Percentiles rank a stretch among this genome's conserved stretches.
These are phyloP conservation scores for Microbotryum scabiosae DNA, from an alignment of 1,284 basidiomycete species.

Conservation along the genomic window DNA sequence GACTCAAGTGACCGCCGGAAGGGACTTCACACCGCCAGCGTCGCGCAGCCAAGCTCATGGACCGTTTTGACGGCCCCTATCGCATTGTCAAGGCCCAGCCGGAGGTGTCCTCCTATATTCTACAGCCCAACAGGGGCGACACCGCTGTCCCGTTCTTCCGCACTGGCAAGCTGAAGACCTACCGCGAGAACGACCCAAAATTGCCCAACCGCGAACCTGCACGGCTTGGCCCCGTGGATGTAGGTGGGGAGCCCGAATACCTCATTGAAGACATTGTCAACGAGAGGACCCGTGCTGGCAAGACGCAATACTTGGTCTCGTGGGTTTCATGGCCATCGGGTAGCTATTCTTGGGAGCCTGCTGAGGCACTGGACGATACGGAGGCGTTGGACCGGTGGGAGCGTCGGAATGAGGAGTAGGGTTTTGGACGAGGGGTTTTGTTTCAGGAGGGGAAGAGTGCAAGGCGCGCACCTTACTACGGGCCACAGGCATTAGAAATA, in stretches of 20 bases:
- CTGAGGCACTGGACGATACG: no score
- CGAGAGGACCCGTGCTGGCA: background rate
- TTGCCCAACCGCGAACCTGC: background rate
- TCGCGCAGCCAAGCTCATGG: slow-evolving; percentile 1
- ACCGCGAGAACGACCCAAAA: background rate
- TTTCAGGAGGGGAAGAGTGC: no score
- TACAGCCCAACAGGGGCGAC: slow-evolving; percentile 24
- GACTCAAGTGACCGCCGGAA: background rate
- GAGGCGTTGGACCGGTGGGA: no score
- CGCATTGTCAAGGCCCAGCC: slow-evolving; percentile 26
- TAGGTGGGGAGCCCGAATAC: background rate
- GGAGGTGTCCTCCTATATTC: slow-evolving; percentile 20
- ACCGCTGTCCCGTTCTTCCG: slow-evolving; percentile 66
- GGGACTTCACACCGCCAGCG: background rate
- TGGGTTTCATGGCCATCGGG: background rate
- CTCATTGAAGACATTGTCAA: slow-evolving; percentile 2
- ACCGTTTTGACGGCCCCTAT: background rate
- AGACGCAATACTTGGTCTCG: background rate
- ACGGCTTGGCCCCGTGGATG: background rate
- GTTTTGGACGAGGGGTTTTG: no score
- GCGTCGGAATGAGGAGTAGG: no score
- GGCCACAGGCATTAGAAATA: no score
- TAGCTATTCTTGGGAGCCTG: no score
- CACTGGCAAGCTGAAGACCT: background rate
- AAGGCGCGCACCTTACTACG: no score